Percentiles rank a stretch among this genome's conserved stretches.
These are phyloP conservation scores for Alternaria brassicicola DNA, from an alignment of 2,329 filamentous ascomycete genomes.

Conservation along the genomic window DNA sequence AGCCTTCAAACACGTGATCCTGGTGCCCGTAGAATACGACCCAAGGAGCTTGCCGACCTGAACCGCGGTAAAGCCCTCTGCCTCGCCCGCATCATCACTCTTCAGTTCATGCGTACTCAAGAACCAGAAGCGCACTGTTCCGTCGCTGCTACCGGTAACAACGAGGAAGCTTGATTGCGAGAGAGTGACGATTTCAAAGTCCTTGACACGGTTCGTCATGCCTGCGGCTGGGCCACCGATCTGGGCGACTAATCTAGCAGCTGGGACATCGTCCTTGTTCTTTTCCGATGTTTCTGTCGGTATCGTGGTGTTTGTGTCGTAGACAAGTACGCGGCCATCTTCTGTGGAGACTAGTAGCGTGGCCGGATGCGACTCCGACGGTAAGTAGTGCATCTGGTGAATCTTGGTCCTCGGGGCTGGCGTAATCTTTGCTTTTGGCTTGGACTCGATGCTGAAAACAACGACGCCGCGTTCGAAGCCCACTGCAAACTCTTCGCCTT, in stretches of 20 bases:
- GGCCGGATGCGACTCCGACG: conserved; percentile 57
- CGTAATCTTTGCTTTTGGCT: conserved; percentile 75
- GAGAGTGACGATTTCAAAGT: conserved; percentile 72
- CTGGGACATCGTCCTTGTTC: conserved; percentile 62
- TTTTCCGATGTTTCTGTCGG: conserved; percentile 33
- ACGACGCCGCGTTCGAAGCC: conserved; percentile 85
- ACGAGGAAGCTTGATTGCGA: conserved; percentile 58
- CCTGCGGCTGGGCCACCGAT: conserved; percentile 75
- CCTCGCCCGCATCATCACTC: conserved; percentile 16
- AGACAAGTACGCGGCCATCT: conserved; percentile 86
- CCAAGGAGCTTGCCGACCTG: conserved; percentile 73
- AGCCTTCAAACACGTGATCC: conserved; percentile 85
- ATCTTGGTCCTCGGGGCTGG: conserved; percentile 75
- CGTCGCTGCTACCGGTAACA: conserved; percentile 82
- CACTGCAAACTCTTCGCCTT: conserved; percentile 83
- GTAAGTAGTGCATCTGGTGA: conserved; percentile 78
- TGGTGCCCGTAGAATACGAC: conserved; percentile 81
- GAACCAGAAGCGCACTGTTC: conserved; percentile 79
- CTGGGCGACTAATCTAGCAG: conserved; percentile 68
- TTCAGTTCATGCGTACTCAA: conserved; percentile 50
- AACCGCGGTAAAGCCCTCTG: conserved; percentile 35
- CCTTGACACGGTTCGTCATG: conserved; percentile 79
- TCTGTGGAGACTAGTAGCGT: conserved; percentile 83
- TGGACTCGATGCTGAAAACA: conserved; percentile 87
- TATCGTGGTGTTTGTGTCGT: conserved; percentile 68